phyloP scores from a whole-genome alignment of 352 stramenopile species.

The Pythium oligandrum region DNA sequence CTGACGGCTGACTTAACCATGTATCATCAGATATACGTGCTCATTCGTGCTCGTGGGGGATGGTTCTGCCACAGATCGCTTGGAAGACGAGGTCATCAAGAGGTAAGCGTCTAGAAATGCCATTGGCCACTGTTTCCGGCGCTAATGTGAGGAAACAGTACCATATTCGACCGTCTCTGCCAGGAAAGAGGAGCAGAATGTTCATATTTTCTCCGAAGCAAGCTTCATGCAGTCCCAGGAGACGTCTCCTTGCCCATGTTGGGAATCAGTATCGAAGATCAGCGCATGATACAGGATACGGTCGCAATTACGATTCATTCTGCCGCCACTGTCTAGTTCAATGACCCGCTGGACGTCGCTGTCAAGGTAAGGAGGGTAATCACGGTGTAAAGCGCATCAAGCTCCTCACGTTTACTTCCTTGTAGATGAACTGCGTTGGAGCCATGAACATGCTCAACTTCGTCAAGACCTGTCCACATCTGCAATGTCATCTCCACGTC shows the following conservation, averaged over 20 bases:
- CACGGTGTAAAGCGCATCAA: not conserved
- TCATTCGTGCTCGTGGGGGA: too few relatives aligned
- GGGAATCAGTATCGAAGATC: constrained; percentile 44
- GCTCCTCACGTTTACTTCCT: not conserved
- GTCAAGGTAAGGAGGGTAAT: constrained; percentile 29
- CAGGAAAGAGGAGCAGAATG: constrained; percentile 44
- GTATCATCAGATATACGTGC: too few relatives aligned
- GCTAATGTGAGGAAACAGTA: constrained; percentile 20
- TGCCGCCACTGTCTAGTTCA: constrained; percentile 81
- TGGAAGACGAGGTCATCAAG: too few relatives aligned
- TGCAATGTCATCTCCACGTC: constrained; percentile 72
- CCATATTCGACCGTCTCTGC: constrained; percentile 68
- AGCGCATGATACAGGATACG: constrained; percentile 27
- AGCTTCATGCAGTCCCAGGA: constrained; percentile 56
- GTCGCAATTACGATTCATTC: constrained; percentile 80
- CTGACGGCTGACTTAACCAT: too few relatives aligned
- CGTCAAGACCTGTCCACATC: constrained; percentile 37
- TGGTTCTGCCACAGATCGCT: too few relatives aligned
- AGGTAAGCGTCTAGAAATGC: too few relatives aligned
- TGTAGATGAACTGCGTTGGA: constrained; percentile 72
- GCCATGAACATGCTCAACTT: constrained; percentile 66
- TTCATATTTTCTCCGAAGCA: constrained; percentile 39
- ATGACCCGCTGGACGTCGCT: constrained; percentile 81
- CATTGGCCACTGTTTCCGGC: too few relatives aligned
- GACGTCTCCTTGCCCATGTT: constrained; percentile 66